Conservation (phyloP, 1,284 basidiomycete genomes). For the Tremellales sp. region DNA sequence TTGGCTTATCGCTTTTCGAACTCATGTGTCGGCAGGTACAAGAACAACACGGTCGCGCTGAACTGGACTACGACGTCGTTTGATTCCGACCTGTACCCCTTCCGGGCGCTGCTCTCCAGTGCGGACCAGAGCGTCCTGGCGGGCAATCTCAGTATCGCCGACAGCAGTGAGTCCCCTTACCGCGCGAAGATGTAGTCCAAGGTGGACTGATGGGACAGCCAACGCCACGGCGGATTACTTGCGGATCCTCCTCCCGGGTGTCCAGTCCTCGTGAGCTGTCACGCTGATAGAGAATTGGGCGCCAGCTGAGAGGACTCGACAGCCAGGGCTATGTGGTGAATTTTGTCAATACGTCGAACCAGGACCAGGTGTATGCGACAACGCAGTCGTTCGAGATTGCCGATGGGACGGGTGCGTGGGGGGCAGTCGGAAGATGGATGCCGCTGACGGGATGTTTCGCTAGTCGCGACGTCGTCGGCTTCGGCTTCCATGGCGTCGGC, state of each 20-base stretch:
- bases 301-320: not conserved
- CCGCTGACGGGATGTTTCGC: no score
- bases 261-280: conserved; percentile 19
- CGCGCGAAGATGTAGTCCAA: not conserved
- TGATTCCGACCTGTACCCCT: conserved; percentile 32
- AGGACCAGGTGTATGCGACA: conserved; percentile 49
- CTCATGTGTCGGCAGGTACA: conserved; percentile 24
- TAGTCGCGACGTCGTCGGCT: no score
- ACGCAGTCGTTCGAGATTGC: conserved; percentile 50
- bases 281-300: not conserved
- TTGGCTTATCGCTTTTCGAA: not conserved
- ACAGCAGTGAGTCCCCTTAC: conserved; percentile 31
- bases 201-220: conserved; percentile 15
- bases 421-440: no score
- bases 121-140: conserved; percentile 24
- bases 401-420: conserved; percentile 34
- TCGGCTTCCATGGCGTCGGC: no score
- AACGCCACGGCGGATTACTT: conserved; percentile 31
- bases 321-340: conserved; percentile 49
- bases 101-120: conserved; percentile 38
- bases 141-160: conserved; percentile 37
- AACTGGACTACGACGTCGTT: conserved; percentile 41
- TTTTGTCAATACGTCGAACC: conserved; percentile 53
- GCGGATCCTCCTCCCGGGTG: conserved; percentile 26
- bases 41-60: conserved; percentile 41